A percentile compares a stretch with the other conserved stretches of the same genome.
Evolutionary conservation across 306 rosid genomes (phyloP).

Genomic region (Malus asiatica): DNA sequence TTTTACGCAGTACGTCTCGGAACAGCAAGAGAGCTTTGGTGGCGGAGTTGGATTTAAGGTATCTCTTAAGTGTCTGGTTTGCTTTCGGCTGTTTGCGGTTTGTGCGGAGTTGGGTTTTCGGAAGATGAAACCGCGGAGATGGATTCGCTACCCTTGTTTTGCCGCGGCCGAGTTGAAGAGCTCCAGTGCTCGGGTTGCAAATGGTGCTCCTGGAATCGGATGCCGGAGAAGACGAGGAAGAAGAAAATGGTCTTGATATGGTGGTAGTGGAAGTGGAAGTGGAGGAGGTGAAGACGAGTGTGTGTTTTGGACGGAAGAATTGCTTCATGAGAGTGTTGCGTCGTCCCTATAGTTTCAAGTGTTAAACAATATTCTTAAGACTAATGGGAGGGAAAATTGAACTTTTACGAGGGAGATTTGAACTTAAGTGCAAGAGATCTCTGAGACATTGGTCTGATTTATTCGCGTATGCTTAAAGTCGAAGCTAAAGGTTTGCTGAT

Average conservation of each 20-base stretch:
- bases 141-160: not conserved
- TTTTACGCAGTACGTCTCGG: conserved; percentile 30
- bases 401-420: too few relatives aligned
- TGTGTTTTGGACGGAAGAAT: conserved; percentile 7
- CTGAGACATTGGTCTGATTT: too few relatives aligned
- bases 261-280: not conserved
- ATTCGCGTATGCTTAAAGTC: not conserved
- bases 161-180: conserved; percentile 19
- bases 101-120: conserved; percentile 21
- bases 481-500: too few relatives aligned
- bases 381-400: not conserved
- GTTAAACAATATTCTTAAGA: not conserved
- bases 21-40: conserved; percentile 35
- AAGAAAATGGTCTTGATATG: conserved; percentile 1
- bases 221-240: conserved; percentile 1
- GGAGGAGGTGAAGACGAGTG: not conserved
- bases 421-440: not conserved
- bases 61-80: conserved; percentile 39
- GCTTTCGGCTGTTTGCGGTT: conserved; percentile 46
- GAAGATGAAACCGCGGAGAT: not conserved
- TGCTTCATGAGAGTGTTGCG: not conserved
- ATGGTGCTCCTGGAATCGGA: conserved; percentile 16
- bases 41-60: conserved; percentile 31
- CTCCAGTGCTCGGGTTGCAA: conserved; percentile 29
- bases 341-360: not conserved